Evolutionary conservation across 768 basidiomycete genomes (phyloP).

Genomic region (Lepiota brunneoincarnata): DNA sequence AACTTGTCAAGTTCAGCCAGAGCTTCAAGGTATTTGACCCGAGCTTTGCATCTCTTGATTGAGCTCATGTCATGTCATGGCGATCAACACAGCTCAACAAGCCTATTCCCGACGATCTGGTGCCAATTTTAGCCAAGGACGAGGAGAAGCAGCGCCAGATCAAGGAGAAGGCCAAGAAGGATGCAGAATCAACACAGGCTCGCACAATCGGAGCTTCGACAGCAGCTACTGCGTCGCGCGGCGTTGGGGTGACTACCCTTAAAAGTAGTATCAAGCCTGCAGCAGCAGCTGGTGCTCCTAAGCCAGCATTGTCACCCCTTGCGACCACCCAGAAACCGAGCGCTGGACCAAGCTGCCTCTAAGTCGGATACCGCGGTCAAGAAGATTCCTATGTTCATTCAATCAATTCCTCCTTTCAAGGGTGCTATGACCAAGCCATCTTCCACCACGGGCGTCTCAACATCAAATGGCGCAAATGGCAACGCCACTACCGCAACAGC

Average conservation of each 20-base stretch:
- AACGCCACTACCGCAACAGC: constrained; percentile 19
- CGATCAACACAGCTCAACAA: constrained; percentile 69
- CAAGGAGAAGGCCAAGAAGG: constrained; percentile 69
- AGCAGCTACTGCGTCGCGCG: constrained; percentile 48
- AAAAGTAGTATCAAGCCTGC: constrained; percentile 24
- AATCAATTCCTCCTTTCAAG: constrained; percentile 88
- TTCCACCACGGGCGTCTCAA: constrained; percentile 6
- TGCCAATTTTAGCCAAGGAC: constrained; percentile 90
- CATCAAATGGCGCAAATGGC: constrained; percentile 14
- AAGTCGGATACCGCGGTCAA: constrained; percentile 22
- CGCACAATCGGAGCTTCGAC: constrained; percentile 67
- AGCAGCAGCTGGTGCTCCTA: constrained; percentile 25
- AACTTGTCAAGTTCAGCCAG: constrained; percentile 89
- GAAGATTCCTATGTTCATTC: constrained; percentile 78
- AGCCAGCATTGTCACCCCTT: constrained; percentile 12
- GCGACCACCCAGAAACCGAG: constrained; percentile 24
- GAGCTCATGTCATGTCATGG: not conserved
- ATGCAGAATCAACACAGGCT: constrained; percentile 64
- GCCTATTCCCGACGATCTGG: constrained; percentile 92
- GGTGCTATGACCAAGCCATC: constrained; percentile 44
- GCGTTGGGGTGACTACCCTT: constrained; percentile 30
- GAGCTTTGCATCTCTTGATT: not conserved
- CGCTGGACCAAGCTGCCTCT: constrained; percentile 22
- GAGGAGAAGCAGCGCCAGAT: constrained; percentile 87
- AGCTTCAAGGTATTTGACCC: constrained; percentile 80